Conservation (phyloP, 2,329 filamentous ascomycete species). For the Dactylellina leptospora region DNA sequence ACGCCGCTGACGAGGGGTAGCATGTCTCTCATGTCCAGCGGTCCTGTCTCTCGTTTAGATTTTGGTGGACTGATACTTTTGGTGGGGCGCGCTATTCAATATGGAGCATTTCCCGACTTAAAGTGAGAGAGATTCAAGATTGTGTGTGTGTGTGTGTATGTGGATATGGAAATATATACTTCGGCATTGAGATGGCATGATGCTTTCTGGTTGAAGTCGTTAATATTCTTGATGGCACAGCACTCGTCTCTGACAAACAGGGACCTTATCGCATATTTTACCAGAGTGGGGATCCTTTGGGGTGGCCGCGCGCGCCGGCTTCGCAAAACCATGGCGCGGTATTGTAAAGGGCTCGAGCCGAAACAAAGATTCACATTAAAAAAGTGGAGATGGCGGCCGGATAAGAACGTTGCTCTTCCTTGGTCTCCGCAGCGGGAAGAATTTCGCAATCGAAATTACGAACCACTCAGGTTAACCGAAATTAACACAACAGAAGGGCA, state of each 20-base stretch:
- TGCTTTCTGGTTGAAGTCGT: neutral
- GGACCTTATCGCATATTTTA: constrained; percentile 36
- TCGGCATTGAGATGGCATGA: no score
- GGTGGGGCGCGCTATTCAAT: constrained; percentile 14
- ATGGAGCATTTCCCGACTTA: constrained; percentile 17
- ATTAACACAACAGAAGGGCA: constrained; percentile 29
- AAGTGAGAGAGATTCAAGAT: no score
- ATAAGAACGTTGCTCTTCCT: constrained; percentile 41
- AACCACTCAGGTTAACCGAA: constrained; percentile 53
- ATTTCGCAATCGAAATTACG: constrained; percentile 54
- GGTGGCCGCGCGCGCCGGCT: neutral
- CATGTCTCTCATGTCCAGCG: neutral
- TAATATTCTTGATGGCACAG: neutral
- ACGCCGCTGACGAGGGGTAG: constrained; percentile 34
- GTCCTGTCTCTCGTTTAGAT: constrained; percentile 44
- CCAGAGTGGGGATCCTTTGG: constrained; percentile 6
- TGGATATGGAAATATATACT: no score
- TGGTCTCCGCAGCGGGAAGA: constrained; percentile 50
- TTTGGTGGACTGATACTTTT: constrained; percentile 33
- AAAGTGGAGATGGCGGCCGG: constrained; percentile 32
- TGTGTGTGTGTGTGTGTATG: no score
- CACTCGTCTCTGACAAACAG: constrained; percentile 25
- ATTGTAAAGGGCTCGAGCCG: constrained; percentile 29
- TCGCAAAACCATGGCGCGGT: constrained; percentile 39
- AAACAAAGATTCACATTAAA: constrained; percentile 17